These are phyloP conservation scores for Fraxinus greggii DNA, from an alignment of 305 asterid species.

Conservation along the genomic window DNA sequence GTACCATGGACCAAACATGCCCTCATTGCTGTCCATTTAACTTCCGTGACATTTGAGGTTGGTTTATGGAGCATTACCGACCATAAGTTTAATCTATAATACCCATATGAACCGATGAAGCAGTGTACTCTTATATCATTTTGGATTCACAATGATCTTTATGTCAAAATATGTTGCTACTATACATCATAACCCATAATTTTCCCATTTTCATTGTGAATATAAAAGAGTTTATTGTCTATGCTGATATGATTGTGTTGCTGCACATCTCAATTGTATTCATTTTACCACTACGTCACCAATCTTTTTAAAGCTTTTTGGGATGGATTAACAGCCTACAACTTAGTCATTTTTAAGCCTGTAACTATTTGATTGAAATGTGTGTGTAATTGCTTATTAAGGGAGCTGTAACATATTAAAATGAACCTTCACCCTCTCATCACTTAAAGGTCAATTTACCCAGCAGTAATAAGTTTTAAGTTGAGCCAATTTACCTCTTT, in stretches of 20 bases:
- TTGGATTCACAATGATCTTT: neutral
- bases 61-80: neutral
- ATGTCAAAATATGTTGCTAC: neutral
- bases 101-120: neutral
- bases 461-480: neutral
- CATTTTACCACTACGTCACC: neutral
- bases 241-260: neutral
- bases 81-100: neutral
- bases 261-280: constrained; percentile 10
- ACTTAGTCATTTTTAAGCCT: neutral
- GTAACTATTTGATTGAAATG: neutral
- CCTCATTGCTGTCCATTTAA: neutral
- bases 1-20: neutral
- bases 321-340: neutral
- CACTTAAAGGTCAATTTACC: neutral
- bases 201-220: constrained; percentile 12
- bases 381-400: neutral
- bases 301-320: neutral
- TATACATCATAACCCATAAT: neutral
- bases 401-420: neutral
- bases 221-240: neutral
- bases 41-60: neutral
- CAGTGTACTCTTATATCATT: neutral
- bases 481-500: neutral
- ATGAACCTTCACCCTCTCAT: neutral